Conservation (phyloP, 805 yeast species). For the Brettanomyces sp. region DNA sequence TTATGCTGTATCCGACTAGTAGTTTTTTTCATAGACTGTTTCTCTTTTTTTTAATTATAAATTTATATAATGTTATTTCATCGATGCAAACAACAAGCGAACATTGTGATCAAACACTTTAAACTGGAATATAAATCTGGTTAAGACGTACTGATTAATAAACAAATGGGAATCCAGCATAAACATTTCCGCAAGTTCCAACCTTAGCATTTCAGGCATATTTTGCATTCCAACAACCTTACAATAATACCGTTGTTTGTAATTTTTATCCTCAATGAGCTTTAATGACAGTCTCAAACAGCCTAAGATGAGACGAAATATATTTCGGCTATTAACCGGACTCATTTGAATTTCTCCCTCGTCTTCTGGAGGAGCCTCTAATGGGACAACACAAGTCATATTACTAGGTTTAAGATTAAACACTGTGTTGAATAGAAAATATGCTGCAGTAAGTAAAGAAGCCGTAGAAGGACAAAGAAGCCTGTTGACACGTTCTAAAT, state of each 20-base stretch:
- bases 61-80: too few relatives aligned
- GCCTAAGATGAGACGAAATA: slow-evolving; percentile 31
- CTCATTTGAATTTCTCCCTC: slow-evolving; percentile 13
- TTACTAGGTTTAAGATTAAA: slow-evolving; percentile 18
- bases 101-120: slow-evolving; percentile 4
- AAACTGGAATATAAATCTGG: slow-evolving; percentile 25
- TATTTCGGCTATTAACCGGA: slow-evolving; percentile 28
- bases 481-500: slow-evolving; percentile 24
- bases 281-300: slow-evolving; percentile 31
- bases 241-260: slow-evolving; percentile 32
- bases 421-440: slow-evolving; percentile 21
- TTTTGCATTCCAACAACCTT: slow-evolving; percentile 36
- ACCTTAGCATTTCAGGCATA: slow-evolving; percentile 27
- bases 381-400: slow-evolving; percentile 2
- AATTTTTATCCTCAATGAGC: slow-evolving; percentile 35
- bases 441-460: slow-evolving; percentile 22
- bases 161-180: slow-evolving; percentile 32
- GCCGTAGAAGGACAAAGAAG: slow-evolving; percentile 23
- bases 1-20: too few relatives aligned
- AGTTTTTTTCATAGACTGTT: too few relatives aligned
- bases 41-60: too few relatives aligned
- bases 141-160: slow-evolving; percentile 27
- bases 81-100: not conserved
- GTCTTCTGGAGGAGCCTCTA: slow-evolving; percentile 3
- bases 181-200: slow-evolving; percentile 33